Evolutionary conservation across 176 grass and related monocot species (phyloP).

Genomic region (Leersia perrieri): DNA sequence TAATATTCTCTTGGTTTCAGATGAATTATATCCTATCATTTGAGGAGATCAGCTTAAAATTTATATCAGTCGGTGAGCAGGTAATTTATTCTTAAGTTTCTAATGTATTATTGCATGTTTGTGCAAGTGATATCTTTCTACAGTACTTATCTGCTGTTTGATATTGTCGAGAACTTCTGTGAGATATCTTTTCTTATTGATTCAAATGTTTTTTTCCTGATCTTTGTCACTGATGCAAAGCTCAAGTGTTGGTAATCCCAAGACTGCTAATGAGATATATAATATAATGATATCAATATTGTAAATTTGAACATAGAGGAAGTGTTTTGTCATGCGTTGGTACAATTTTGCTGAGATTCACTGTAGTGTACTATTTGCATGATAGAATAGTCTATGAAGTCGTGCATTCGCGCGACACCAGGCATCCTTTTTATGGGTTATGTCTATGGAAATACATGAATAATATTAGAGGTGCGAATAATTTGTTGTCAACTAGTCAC

Average conservation of each 20-base stretch:
- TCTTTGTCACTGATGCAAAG: neutral
- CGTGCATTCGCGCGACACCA: too few species aligned
- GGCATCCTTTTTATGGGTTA: too few species aligned
- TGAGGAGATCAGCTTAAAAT: constrained; percentile 96
- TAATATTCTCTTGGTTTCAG: constrained; percentile 45
- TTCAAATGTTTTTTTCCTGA: neutral
- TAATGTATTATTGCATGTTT: constrained; percentile 28
- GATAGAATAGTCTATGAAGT: too few species aligned
- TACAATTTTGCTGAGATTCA: constrained; percentile 2
- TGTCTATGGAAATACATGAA: too few species aligned
- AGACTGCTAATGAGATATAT: constrained; percentile 31
- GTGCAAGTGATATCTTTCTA: constrained; percentile 9
- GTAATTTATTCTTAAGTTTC: constrained; percentile 55
- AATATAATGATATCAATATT: constrained; percentile 7
- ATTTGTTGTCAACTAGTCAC: too few species aligned
- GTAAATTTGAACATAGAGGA: neutral
- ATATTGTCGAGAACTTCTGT: constrained; percentile 22
- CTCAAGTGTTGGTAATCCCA: neutral
- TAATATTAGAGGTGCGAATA: too few species aligned
- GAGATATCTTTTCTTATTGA: constrained; percentile 21
- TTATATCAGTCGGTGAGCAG: constrained; percentile 85
- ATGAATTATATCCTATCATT: constrained; percentile 91
- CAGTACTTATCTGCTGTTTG: constrained; percentile 1
- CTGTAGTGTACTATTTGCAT: constrained; percentile 1
- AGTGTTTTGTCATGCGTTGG: constrained; percentile 2